Percentiles rank a stretch among this genome's conserved stretches.
Conservation (phyloP, 805 yeast genomes). For the Starmera quercuum region DNA sequence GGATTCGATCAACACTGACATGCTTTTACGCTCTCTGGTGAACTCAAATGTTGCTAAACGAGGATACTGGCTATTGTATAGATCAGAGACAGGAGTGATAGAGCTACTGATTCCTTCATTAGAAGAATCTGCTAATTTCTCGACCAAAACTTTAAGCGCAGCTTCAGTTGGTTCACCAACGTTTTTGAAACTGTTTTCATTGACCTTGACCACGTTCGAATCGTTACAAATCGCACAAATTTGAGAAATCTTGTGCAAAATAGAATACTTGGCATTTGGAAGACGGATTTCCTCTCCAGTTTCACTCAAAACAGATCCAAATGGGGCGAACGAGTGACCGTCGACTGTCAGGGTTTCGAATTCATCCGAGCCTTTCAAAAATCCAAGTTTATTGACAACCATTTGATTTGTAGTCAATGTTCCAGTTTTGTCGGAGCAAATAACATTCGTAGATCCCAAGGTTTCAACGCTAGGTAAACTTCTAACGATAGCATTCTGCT, state of each 20-base stretch:
- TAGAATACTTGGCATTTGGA: slow-evolving; percentile 25
- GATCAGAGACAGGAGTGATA: slow-evolving; percentile 18
- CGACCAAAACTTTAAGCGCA: slow-evolving; percentile 37
- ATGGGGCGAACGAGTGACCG: slow-evolving; percentile 27
- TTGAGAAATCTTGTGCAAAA: slow-evolving; percentile 24
- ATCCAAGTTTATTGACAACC: slow-evolving; percentile 29
- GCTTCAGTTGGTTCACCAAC: slow-evolving; percentile 55
- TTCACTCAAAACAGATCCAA: slow-evolving; percentile 19
- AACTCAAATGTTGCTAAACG: slow-evolving; percentile 36
- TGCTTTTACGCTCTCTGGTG: slow-evolving; percentile 42
- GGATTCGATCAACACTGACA: slow-evolving; percentile 38
- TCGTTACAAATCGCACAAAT: slow-evolving; percentile 31
- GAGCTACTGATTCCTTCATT: slow-evolving; percentile 26
- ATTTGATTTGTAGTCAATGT: slow-evolving; percentile 46
- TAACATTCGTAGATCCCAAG: slow-evolving; percentile 46
- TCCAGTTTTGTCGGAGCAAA: slow-evolving; percentile 39
- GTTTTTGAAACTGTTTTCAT: slow-evolving; percentile 24
- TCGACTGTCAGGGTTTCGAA: slow-evolving; percentile 28
- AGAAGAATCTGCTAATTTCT: slow-evolving; percentile 17
- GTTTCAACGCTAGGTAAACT: slow-evolving; percentile 46
- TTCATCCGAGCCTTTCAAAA: slow-evolving; percentile 21
- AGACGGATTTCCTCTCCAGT: slow-evolving; percentile 19
- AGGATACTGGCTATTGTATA: slow-evolving; percentile 15
- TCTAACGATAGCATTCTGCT: slow-evolving; percentile 39
- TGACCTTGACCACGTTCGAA: slow-evolving; percentile 19